These are phyloP conservation scores for Saccharum officinarum DNA, from an alignment of 176 grass and related monocot genomes.

Conservation along the genomic window DNA sequence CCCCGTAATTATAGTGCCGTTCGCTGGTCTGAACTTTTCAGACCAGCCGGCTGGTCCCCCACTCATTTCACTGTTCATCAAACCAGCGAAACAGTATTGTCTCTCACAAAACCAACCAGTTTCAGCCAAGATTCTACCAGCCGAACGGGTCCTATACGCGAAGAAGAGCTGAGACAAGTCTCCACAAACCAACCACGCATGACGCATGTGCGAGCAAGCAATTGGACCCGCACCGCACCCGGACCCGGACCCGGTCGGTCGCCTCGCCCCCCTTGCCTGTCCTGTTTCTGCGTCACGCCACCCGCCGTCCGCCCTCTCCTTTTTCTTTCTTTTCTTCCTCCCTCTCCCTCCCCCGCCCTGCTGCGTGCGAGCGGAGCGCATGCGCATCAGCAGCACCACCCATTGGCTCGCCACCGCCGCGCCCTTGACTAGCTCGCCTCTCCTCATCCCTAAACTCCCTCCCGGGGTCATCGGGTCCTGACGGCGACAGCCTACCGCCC, in stretches of 20 bases:
- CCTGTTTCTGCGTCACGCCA: too few relatives aligned
- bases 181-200: not conserved
- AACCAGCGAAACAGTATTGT: too few relatives aligned
- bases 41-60: too few relatives aligned
- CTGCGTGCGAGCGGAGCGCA: not conserved
- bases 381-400: not conserved
- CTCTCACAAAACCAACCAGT: too few relatives aligned
- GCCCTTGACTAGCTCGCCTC: not conserved
- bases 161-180: not conserved
- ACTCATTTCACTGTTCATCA: too few relatives aligned
- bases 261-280: too few relatives aligned
- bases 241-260: not conserved
- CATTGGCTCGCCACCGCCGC: conserved; percentile 8
- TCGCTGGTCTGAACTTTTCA: too few relatives aligned
- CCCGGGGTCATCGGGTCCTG: not conserved
- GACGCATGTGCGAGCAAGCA: not conserved
- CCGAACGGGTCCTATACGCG: too few relatives aligned
- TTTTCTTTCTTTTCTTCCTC: not conserved
- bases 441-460: not conserved
- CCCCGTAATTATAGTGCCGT: too few relatives aligned
- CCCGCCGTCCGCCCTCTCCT: not conserved
- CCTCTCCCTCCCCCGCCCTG: not conserved
- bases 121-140: too few relatives aligned
- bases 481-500: not conserved
- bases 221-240: not conserved